Base-by-base conservation (phyloP, 768 basidiomycete species). In the Calocybe cyanea region DNA sequence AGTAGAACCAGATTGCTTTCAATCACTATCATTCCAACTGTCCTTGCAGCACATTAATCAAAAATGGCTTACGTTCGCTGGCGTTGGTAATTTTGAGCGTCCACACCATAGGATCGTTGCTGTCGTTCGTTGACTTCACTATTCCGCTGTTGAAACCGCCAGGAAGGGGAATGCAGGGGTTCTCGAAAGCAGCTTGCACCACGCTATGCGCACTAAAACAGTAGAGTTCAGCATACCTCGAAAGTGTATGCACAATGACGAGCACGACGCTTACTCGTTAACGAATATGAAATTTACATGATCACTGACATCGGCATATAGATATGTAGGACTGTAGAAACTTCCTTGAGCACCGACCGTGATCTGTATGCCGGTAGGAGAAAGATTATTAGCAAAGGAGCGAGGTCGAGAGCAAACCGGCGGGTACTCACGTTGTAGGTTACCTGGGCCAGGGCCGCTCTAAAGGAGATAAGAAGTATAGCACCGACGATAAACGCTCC, bases 111-210 rank as follows among this genome's bases (percentile, higher is more conserved):
- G 61, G 54, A 2, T 55, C 20, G 1, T 57, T 51, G 0, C 8
- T 41, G 35, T 51, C 45, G 40, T 62, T 57, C 1, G 58, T 56
- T 18, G 52, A 34, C 4, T 61, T 61, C 1, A 54, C 54, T 8
- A 66, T 43, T 0, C 69, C 68, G 42, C 61, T 67, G 36, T 67
- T 62, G 57, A 80, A 74, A 3, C 72, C 72, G 2, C 70, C 70
- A 0, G 49, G 43, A 9, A 71, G 58, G 10, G 63, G 65, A 25
- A 59, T 35, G 50, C 76, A 76, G 2, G 75, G 75, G 9, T 55
- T 45, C 0, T 63, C 60, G 44, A 65, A 64, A 1, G 56, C 46
- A 37, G 61, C 62, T 50, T 76, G 71, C 0, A 72, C 68, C 6
- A 72, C 68, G 8, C 67, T 63, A 52, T 77, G 75, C 15, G 50